phyloP scores from a whole-genome alignment of 1,284 basidiomycete genomes.

The Pyrrhoderma lamaoense region DNA sequence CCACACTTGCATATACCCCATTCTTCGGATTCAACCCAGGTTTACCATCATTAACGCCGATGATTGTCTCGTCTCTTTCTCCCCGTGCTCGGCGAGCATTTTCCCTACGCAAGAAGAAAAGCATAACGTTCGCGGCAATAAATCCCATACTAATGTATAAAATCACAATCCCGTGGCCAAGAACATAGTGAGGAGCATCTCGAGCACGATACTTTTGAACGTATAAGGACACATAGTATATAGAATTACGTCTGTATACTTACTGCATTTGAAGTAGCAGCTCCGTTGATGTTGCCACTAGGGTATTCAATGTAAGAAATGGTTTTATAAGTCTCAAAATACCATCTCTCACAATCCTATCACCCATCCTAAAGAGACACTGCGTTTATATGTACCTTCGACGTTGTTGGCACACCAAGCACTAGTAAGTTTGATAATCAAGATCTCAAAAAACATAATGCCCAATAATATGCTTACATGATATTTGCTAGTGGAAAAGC shows the following conservation, averaged over 20 bases:
- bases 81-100: slow-evolving; percentile 58
- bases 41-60: slow-evolving; percentile 27
- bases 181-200: slow-evolving; percentile 62
- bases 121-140: slow-evolving; percentile 41
- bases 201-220: slow-evolving; percentile 48
- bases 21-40: slow-evolving; percentile 9
- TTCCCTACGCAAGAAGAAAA: slow-evolving; percentile 46
- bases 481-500: slow-evolving; percentile 45
- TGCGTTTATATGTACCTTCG: slow-evolving; percentile 70
- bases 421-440: slow-evolving; percentile 25
- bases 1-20: slow-evolving; percentile 18
- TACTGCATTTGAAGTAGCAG: slow-evolving; percentile 41
- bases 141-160: slow-evolving; percentile 65
- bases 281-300: slow-evolving; percentile 42
- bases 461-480: too few species aligned
- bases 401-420: slow-evolving; percentile 69
- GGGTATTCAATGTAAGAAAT: not conserved
- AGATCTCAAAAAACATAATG: not conserved
- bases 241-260: slow-evolving; percentile 1
- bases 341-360: slow-evolving; percentile 37
- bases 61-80: slow-evolving; percentile 61
- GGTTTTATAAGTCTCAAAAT: not conserved
- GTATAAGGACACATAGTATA: slow-evolving; percentile 8
- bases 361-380: slow-evolving; percentile 62
- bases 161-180: slow-evolving; percentile 64